Base-by-base conservation (phyloP, 331 rosid genomes). In the Malus hybrid region DNA sequence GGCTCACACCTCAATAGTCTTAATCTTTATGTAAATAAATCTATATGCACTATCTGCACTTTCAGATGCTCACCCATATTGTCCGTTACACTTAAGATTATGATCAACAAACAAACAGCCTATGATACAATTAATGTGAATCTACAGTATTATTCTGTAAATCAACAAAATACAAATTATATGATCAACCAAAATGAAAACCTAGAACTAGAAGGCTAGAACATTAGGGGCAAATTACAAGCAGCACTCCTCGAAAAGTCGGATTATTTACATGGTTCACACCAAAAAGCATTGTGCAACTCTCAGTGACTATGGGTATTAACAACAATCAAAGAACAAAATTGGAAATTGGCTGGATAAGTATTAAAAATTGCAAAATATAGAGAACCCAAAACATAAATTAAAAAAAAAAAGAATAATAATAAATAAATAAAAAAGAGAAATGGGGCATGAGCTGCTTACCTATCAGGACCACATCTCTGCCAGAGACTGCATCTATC, bases 391-490 rank as follows among this genome's bases (percentile, higher is more conserved):
- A 44, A 34, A 76, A 22, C 64, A 76, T 36, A 76, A 2, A 75
- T 28, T 7, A 0, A 13, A 5, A 15, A 48, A 48, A 5, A 48
- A 4, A 48, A 24, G 24, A 24, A 24, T 24, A 24, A 24, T 24
- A 24, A 24, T 24, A 24, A 24, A 24, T 1, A 24, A 24, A 24
- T 1, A 24, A 24, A 24, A 24, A 24, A 20, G 75, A 80, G 64
- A 64, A 74, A 71, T 50, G 75, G 77, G 77, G 67, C 62, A 74
- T 24, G 64, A 80, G 80, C 63, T 72, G 34, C 83, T 50, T 79
- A 89, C 95, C 88, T 79, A 77, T 59, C 28, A 80, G 79, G 82
- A 77, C 74, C 48, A 65, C 79, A 81, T 84, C 77, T 82, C 78
- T 70, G 73, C 84, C 64, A 75, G 57, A 65, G 80, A 60, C 74